Base-by-base conservation (phyloP, 2,329 filamentous ascomycete genomes). In the Parastagonospora avenae region DNA sequence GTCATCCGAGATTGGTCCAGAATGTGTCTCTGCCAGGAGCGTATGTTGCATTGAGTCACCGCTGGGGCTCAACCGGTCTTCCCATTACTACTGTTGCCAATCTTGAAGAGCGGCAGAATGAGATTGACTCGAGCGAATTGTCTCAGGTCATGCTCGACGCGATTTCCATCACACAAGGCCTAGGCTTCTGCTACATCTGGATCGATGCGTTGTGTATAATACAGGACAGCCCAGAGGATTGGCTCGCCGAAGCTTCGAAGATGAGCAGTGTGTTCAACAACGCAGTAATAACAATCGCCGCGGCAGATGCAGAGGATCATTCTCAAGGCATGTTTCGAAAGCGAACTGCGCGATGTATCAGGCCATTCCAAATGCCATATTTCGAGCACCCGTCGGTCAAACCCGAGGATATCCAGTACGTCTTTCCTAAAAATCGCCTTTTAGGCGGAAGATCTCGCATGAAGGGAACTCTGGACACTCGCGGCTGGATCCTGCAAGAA, bases 191-290 rank as follows among this genome's bases (percentile, higher is more conserved):
- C 2, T 61, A 62, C 46, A 29, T 60, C 1, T 62, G 59, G 59
- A 58, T 62, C 14, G 59, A 63, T 33, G 42, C 48, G 1, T 15
- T 60, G 4, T 63, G 57, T 33, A 60, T 63, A 14, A 37, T 63
- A 9, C 57, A 55, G 43, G 50, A 46, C 16, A 35, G 39, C 15
- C 32, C 39, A 4, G 40, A 36, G 2, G 63, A 67, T 39, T 62
- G 50, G 48, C 12, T 54, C 4, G 37, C 24, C 11, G 57, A 67
- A 42, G 35, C 50, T 9, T 28, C 28, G 9, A 29, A 36, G 11
- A 66, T 64, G 60, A 47, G 38, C 14, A 14, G 44, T 2, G 35
- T 58, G 4, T 60, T 50, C 31, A 31, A 12, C n/a, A 48, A 50
- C 12, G 43, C 47, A 8, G 6, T 38, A 9, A 14, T 46, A 8